Base-by-base conservation (phyloP, 2,329 filamentous ascomycete genomes). In the Cytospora leucostoma region DNA sequence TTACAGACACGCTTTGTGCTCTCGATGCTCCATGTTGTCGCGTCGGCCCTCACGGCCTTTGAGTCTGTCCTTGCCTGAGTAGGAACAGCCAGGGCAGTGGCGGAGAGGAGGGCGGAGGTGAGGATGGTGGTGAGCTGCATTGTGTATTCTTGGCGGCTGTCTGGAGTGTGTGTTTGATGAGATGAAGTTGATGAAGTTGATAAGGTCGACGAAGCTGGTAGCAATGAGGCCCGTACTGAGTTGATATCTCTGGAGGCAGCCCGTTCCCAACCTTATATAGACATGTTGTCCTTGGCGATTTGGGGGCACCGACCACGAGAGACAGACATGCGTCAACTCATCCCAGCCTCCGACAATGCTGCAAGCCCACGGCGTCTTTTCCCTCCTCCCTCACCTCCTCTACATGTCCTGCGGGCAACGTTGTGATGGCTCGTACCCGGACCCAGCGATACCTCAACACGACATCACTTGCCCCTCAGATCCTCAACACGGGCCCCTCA, bases 1-100 rank as follows among this genome's bases (percentile, higher is more conserved):
- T 78, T 72, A 74, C 78, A 80, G 40, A 69, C 71, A 35, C 77
- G 78, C 67, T 73, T 73, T 63, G 79, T 63, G 59, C 67, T 63
- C 47, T 72, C 67, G 66, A 81, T 73, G 8, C 73, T 79, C 79
- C 78, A 80, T 57, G 75, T 60, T 35, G 68, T 69, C 38, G 67
- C 67, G 38, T 72, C 72, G 62, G 75, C 74, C 44, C 68, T 67
- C 61, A 66, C 65, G 19, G 70, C 70, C 60, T 69, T 68, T 2
- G 65, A 44, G 1, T 67, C 70, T 47, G 68, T 70, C 27, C 68
- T 68, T 53, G 70, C 67, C 32, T 57, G 19, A 15, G 66, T 10
- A 3, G 73, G 72, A 3, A 71, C 71, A 11, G 72, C 70, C 58
- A 71, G 53, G 53, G 67, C 68, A 59, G 64, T 35, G 50, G 61